Evolutionary conservation across 352 stramenopile species (phyloP).

Genomic region (Pythium plurisporium): DNA sequence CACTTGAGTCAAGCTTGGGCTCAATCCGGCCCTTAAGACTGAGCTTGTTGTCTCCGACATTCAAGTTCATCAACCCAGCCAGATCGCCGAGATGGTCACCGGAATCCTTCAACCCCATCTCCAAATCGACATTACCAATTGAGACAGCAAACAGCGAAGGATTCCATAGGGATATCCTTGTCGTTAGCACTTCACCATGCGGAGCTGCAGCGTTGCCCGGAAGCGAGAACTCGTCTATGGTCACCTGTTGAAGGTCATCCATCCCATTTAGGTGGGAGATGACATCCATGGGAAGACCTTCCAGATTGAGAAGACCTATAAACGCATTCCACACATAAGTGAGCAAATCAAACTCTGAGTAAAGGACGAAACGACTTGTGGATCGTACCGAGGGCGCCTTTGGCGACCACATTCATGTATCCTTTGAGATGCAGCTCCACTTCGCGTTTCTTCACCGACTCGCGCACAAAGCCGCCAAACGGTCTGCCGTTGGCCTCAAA

Average conservation of each 20-base stretch:
- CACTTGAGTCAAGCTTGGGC: constrained; percentile 34
- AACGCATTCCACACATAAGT: neutral
- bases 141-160: constrained; percentile 65
- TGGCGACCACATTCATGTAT: constrained; percentile 53
- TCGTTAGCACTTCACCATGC: constrained; percentile 46
- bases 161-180: constrained; percentile 63
- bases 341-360: neutral
- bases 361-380: neutral
- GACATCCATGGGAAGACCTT: constrained; percentile 42
- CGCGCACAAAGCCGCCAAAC: constrained; percentile 68
- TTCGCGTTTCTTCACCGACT: constrained; percentile 47
- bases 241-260: constrained; percentile 57
- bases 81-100: constrained; percentile 33
- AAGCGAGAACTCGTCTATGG: constrained; percentile 52
- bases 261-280: constrained; percentile 48
- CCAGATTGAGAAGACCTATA: constrained; percentile 47
- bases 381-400: constrained; percentile 54
- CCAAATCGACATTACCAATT: constrained; percentile 40
- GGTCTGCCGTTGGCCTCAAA: constrained; percentile 37
- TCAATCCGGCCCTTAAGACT: constrained; percentile 43
- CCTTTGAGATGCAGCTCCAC: constrained; percentile 46
- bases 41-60: constrained; percentile 45
- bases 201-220: constrained; percentile 38
- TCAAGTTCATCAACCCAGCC: constrained; percentile 50
- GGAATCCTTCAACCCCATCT: constrained; percentile 40